A percentile compares a stretch with the other conserved stretches of the same genome.
Conservation (phyloP, 2,329 filamentous ascomycete genomes). For the Claviceps sorghi region DNA sequence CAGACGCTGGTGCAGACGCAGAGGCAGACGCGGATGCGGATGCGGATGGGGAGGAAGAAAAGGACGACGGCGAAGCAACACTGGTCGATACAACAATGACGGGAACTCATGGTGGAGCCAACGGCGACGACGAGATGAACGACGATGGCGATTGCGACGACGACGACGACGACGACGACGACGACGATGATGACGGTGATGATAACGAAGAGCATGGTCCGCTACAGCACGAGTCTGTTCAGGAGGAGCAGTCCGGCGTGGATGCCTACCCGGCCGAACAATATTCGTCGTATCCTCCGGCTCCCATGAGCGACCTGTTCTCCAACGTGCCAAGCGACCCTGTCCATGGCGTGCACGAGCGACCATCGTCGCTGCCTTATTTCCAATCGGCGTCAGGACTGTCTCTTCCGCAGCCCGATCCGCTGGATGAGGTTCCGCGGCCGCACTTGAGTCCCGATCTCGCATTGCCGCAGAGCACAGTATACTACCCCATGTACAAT, state of each 20-base stretch:
- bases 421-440: conserved; percentile 2
- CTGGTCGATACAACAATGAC: neutral
- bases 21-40: conserved; percentile 5
- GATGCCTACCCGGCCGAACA: conserved; percentile 4
- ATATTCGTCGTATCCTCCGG: conserved; percentile 15
- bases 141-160: conserved; percentile 5
- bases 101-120: neutral
- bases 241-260: neutral
- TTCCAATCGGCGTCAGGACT: conserved; percentile 16
- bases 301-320: conserved; percentile 13
- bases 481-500: conserved; percentile 9
- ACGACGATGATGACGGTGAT: neutral
- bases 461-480: conserved; percentile 9
- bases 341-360: conserved; percentile 9
- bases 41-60: neutral
- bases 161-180: conserved; percentile 2
- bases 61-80: neutral
- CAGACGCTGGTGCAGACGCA: conserved; percentile 6
- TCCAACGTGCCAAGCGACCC: conserved; percentile 7
- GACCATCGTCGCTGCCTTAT: conserved; percentile 11
- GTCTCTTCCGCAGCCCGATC: conserved; percentile 13
- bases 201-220: conserved; percentile 7
- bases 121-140: conserved; percentile 5
- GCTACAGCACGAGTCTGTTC: neutral
- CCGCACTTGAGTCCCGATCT: conserved; percentile 3